A percentile compares a stretch with the other conserved stretches of the same genome.
Evolutionary conservation across 495 filamentous ascomycete species (phyloP).

Genomic region (Rhizodiscina lignyota): DNA sequence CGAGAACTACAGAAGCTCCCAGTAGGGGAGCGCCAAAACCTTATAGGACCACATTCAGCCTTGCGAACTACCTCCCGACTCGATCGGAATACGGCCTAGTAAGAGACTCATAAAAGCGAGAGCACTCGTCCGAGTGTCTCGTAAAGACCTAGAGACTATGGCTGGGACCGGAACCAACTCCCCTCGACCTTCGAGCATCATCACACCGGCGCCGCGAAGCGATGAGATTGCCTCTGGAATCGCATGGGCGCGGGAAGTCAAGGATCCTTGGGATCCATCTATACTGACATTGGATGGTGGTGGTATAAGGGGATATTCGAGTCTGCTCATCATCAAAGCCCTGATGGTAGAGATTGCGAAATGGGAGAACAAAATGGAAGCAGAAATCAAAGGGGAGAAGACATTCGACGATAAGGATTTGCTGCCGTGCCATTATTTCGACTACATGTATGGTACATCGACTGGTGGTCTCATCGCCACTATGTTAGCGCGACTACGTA

Average conservation of each 20-base stretch:
- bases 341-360: conserved; percentile 24
- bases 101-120: no score
- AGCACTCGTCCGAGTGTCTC: no score
- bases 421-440: conserved; percentile 31
- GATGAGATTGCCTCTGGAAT: no score
- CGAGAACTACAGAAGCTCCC: no score
- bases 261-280: conserved; percentile 14
- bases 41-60: no score
- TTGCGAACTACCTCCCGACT: no score
- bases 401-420: conserved; percentile 19
- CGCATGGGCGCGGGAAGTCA: conserved; percentile 12
- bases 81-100: no score
- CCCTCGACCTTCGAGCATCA: no score
- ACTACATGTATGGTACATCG: conserved; percentile 29
- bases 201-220: no score
- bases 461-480: conserved; percentile 33
- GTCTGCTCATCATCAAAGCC: conserved; percentile 21
- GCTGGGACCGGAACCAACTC: no score
- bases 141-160: no score
- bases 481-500: conserved; percentile 34
- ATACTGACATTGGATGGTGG: conserved; percentile 21
- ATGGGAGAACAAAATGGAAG: conserved; percentile 19
- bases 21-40: no score
- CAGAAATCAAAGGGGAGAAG: conserved; percentile 11
- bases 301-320: conserved; percentile 25